A percentile compares a stretch with the other conserved stretches of the same genome.
phyloP scores from a whole-genome alignment of 345 rosid species.

The Salix dunnii region DNA sequence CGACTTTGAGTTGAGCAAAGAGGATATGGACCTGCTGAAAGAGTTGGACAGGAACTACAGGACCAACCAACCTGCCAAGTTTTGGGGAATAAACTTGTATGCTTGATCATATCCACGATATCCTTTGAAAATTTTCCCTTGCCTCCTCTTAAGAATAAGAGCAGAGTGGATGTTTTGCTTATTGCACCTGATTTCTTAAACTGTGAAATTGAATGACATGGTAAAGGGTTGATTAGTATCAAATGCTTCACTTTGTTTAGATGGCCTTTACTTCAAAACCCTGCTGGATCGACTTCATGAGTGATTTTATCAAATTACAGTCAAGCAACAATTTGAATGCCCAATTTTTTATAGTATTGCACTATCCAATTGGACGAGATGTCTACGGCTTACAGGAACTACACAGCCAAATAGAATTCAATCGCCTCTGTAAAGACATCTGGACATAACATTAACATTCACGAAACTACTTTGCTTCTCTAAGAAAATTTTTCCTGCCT shows the following conservation, averaged over 20 bases:
- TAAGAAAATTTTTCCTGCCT: background rate
- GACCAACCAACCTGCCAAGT: conserved; percentile 69
- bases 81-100: conserved; percentile 78
- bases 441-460: background rate
- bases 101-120: conserved; percentile 38
- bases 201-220: background rate
- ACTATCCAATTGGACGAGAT: background rate
- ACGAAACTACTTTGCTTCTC: background rate
- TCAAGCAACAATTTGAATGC: background rate
- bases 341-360: background rate
- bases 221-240: background rate
- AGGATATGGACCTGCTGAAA: conserved; percentile 68
- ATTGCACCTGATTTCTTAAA: background rate
- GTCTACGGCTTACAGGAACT: background rate
- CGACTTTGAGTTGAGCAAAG: conserved; percentile 58
- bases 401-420: background rate
- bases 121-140: background rate
- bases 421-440: background rate
- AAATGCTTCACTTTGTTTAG: background rate
- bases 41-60: conserved; percentile 55
- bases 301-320: background rate
- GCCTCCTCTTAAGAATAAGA: conserved; percentile 1
- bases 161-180: background rate
- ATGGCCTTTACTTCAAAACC: background rate
- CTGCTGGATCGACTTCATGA: no score